Percentiles rank a stretch among this genome's conserved stretches.
These are phyloP conservation scores for Sclerotinia glacialis DNA, from an alignment of 2,329 filamentous ascomycete species.

Conservation along the genomic window DNA sequence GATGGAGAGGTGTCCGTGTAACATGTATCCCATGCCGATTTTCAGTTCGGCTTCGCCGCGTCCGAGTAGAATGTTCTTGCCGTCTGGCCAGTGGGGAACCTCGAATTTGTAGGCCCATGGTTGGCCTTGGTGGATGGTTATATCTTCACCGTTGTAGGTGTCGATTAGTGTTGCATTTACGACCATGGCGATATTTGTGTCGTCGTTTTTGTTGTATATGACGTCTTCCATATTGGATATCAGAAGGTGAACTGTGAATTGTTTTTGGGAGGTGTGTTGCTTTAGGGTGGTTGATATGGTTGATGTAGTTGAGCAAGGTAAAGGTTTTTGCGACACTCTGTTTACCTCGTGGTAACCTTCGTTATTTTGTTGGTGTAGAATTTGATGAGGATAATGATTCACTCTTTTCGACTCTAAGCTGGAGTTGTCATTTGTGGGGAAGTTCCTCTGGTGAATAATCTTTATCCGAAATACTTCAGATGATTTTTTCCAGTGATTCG, in stretches of 20 bases:
- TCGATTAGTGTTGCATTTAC: constrained; percentile 17
- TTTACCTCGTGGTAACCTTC: background rate
- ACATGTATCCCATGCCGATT: constrained; percentile 12
- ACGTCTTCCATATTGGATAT: background rate
- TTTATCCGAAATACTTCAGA: background rate
- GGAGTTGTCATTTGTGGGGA: background rate
- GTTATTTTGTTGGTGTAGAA: background rate
- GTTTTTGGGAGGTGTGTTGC: background rate
- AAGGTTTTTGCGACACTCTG: background rate
- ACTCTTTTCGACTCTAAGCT: background rate
- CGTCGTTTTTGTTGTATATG: constrained; percentile 13
- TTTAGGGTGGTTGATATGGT: background rate
- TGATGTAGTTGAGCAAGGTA: background rate
- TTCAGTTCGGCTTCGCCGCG: constrained; percentile 6
- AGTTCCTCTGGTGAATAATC: background rate
- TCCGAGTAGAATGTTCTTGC: background rate
- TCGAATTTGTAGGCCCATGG: constrained; percentile 12
- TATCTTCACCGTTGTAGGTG: constrained; percentile 6
- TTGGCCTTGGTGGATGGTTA: constrained; percentile 8
- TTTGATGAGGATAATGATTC: background rate
- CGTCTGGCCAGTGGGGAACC: constrained; percentile 5
- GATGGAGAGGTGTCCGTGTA: constrained; percentile 13
- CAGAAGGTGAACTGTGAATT: background rate
- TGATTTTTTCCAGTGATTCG: background rate
- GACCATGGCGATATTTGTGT: constrained; percentile 14